phyloP scores from a whole-genome alignment of 306 rosid species.

The Rosa multiflora region DNA sequence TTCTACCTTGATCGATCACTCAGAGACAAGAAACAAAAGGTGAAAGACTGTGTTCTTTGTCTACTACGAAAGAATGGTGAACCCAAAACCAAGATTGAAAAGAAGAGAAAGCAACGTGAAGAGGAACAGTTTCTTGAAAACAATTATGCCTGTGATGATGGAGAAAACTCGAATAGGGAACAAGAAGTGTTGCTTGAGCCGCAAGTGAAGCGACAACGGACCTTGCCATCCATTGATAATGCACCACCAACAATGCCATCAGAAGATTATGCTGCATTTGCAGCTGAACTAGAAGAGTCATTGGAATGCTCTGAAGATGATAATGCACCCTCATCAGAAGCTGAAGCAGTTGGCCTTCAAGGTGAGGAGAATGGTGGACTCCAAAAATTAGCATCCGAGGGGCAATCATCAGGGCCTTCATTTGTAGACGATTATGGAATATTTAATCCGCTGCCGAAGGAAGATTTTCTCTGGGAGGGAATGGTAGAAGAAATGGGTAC shows the following conservation, averaged over 20 bases:
- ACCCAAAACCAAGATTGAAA: background rate
- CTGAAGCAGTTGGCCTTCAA: background rate
- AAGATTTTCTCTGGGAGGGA: no score
- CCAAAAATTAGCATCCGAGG: no score
- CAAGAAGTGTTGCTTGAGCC: background rate
- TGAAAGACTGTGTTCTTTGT: background rate
- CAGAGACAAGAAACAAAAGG: background rate
- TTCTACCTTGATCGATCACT: background rate
- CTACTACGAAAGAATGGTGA: background rate
- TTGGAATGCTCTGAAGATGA: background rate
- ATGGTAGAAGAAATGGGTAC: no score
- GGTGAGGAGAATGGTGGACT: no score
- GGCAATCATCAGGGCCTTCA: background rate
- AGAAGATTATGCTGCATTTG: background rate
- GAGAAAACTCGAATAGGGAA: background rate
- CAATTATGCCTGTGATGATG: background rate
- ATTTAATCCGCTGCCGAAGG: background rate
- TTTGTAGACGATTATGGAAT: background rate
- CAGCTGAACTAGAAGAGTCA: background rate
- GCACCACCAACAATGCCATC: background rate
- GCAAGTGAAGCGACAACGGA: background rate
- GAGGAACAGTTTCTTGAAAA: background rate
- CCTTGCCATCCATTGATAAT: background rate
- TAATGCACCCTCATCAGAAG: background rate
- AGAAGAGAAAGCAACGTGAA: background rate